Evolutionary conservation across 1,139 yeast species (phyloP).

Genomic region (Protomyces macrosporus): DNA sequence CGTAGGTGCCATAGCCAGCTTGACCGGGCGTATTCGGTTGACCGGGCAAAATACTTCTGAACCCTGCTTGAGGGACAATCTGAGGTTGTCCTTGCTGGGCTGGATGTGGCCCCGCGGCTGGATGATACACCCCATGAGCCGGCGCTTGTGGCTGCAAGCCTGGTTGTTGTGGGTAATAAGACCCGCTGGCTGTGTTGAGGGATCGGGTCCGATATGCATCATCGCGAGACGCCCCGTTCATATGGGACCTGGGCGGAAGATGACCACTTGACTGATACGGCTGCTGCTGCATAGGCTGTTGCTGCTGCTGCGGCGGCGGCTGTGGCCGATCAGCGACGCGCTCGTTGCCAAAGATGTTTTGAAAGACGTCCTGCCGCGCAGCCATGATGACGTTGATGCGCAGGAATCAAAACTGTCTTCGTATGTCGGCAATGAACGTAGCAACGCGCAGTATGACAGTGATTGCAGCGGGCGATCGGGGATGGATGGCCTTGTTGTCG

Average conservation of each 20-base stretch:
- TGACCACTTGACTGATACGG: background rate
- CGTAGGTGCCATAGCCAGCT: background rate
- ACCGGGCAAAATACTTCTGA: background rate
- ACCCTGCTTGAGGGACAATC: background rate
- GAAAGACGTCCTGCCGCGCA: background rate
- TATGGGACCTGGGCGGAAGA: background rate
- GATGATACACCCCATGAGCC: too few relatives aligned
- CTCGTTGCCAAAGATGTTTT: background rate
- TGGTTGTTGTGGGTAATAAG: background rate
- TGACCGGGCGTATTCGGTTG: background rate
- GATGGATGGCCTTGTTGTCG: too few relatives aligned
- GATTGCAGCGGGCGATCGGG: too few relatives aligned
- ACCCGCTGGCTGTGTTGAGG: background rate
- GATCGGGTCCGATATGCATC: slow-evolving; percentile 16
- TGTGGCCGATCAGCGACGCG: background rate
- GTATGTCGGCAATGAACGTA: too few relatives aligned
- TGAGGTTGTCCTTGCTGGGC: background rate
- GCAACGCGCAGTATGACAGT: too few relatives aligned
- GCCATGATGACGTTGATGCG: background rate
- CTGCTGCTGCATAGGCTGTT: background rate
- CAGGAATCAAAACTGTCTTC: too few relatives aligned
- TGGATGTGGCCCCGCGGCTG: background rate
- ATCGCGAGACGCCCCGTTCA: slow-evolving; percentile 5
- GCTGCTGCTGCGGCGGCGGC: background rate
- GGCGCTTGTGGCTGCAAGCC: background rate